Evolutionary conservation across 768 basidiomycete genomes (phyloP), one percentile per base, ranked within the genome.

Genomic region (Naematelia aurantialba): DNA sequence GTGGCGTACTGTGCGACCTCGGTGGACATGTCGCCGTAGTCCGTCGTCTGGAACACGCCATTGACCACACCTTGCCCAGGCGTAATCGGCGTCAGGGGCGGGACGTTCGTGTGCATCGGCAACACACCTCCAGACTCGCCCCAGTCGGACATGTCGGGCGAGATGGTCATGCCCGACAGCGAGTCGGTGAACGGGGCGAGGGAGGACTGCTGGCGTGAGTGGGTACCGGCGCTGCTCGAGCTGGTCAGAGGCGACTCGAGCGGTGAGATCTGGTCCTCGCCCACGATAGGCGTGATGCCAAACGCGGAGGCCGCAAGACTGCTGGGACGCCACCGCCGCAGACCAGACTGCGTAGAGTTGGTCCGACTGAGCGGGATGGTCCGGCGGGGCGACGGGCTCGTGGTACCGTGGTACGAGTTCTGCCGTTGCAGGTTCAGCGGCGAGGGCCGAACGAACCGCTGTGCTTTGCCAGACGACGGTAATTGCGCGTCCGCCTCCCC

Each of bases 241-340:
- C 61, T 60, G 13, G 56, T 64, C 8, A 67, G 54, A 4, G 72
- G 65, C 4, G 70, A 66, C 1, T 52, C 45, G 1, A 67, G n/a
- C 4, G 75, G 67, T 1, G 65, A 69, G 14, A 60, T 62, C 13
- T 39, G 21, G 1, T 50, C 61, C n/a, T 65, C 61, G 17, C 63
- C 63, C 19, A 65, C 62, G 14, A 76, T 50, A 12, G 71, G 69
- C 2, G 75, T 74, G 57, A 76, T 67, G 19, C 75, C 75, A 39
- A 76, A 76, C 2, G 75, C 75, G 14, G 75, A 74, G 39, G 75
- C 75, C 1, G 73, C 75, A 5, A 76, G 61, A 51, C 68, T 70
- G 11, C 61, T 30, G 5, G 72, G 71, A 22, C 68, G 59, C 3
- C 54, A 46, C 10, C 75, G 67, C 4, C 66, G 59, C 21, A 61